Percentiles rank a stretch among this genome's conserved stretches.
These are phyloP conservation scores for Xylariaceae sp. DNA, from an alignment of 2,329 filamentous ascomycete genomes.

Conservation along the genomic window DNA sequence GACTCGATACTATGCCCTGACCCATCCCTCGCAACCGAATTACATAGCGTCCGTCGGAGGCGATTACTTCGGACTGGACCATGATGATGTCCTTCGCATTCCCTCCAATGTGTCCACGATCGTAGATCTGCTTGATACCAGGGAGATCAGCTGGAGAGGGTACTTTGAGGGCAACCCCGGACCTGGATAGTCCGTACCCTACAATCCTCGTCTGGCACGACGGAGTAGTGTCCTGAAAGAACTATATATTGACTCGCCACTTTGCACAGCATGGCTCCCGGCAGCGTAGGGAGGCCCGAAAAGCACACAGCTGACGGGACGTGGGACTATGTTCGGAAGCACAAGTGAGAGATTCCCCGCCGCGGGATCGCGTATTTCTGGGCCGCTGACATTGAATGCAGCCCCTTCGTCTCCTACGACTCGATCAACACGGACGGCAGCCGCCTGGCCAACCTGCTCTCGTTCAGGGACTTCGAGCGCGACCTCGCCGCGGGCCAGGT, in stretches of 20 bases:
- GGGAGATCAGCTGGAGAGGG: constrained; percentile 33
- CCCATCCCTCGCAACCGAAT: constrained; percentile 37
- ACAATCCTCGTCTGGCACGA: too few relatives aligned
- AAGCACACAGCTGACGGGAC: constrained; percentile 16
- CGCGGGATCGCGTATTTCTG: too few relatives aligned
- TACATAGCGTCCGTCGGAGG: constrained; percentile 38
- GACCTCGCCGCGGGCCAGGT: constrained; percentile 49
- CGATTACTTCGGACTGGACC: constrained; percentile 41
- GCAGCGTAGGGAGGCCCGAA: constrained; percentile 22
- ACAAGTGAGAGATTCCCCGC: constrained; percentile 25
- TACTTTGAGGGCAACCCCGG: constrained; percentile 39
- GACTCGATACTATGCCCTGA: constrained; percentile 38
- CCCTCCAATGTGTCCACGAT: constrained; percentile 38
- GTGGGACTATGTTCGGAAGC: constrained; percentile 33
- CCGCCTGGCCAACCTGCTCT: constrained; percentile 53
- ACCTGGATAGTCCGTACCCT: too few relatives aligned
- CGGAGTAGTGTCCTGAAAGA: too few relatives aligned
- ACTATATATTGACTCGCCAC: too few relatives aligned
- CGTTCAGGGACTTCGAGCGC: constrained; percentile 51
- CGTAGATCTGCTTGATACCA: constrained; percentile 36
- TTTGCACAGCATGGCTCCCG: constrained; percentile 35
- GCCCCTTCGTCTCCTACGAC: constrained; percentile 35
- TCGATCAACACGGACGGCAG: constrained; percentile 30
- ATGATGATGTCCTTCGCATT: constrained; percentile 35
- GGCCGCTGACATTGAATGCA: constrained; percentile 10